Evolutionary conservation across 2,329 filamentous ascomycete genomes (phyloP).

Genomic region (Trichoderma oligosporum): DNA sequence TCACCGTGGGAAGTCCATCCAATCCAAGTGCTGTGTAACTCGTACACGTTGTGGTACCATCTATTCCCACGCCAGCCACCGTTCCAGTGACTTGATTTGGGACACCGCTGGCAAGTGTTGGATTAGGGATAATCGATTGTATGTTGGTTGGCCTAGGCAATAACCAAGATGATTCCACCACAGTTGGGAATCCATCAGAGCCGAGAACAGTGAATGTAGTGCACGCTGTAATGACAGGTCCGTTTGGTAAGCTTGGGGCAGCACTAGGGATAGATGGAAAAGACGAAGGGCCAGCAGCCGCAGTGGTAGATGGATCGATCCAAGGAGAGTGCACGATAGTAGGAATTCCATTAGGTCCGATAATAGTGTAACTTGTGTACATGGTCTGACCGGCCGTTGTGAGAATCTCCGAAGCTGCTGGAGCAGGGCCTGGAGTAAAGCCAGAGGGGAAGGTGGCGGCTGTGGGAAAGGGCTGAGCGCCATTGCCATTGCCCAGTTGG

Average conservation of each 20-base stretch:
- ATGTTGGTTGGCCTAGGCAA: conserved; percentile 23
- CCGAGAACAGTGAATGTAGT: conserved; percentile 16
- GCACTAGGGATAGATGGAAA: conserved; percentile 11
- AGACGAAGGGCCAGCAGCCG: neutral
- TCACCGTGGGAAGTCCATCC: conserved; percentile 30
- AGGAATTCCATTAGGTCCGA: conserved; percentile 33
- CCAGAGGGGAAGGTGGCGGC: neutral
- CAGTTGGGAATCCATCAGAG: conserved; percentile 17
- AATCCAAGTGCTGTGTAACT: conserved; percentile 30
- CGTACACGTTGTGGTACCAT: conserved; percentile 26
- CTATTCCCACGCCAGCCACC: conserved; percentile 21
- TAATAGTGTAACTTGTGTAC: conserved; percentile 28
- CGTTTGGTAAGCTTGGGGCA: conserved; percentile 14
- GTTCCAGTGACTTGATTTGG: conserved; percentile 9
- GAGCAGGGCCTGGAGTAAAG: neutral
- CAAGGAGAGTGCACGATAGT: conserved; percentile 36
- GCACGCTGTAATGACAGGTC: conserved; percentile 1
- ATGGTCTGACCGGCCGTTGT: conserved; percentile 16
- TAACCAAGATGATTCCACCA: conserved; percentile 24
- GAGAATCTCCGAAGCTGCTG: neutral
- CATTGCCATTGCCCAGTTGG: conserved; percentile 10
- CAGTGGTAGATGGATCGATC: conserved; percentile 24
- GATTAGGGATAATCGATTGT: conserved; percentile 20
- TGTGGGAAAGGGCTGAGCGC: conserved; percentile 15
- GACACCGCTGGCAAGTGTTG: conserved; percentile 7